These are phyloP conservation scores for Chaetomiaceae sp. DNA, from an alignment of 2,329 filamentous ascomycete species.

Conservation along the genomic window DNA sequence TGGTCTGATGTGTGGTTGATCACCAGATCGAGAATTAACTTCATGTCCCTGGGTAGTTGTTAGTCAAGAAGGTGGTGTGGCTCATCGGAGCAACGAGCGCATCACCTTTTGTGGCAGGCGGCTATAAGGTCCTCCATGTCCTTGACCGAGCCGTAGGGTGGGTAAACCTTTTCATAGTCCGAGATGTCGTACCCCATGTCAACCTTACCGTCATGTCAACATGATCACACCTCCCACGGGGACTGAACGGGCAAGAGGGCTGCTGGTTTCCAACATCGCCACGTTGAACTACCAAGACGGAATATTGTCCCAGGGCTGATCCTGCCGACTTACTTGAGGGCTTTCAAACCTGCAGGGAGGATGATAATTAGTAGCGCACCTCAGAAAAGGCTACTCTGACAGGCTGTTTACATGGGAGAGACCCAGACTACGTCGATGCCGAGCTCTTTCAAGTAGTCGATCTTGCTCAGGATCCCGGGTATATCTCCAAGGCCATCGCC, in stretches of 20 bases:
- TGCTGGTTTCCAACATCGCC: too few relatives aligned
- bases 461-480: slow-evolving; percentile 45
- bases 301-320: not conserved
- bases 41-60: slow-evolving; percentile 48
- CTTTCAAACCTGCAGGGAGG: slow-evolving; percentile 36
- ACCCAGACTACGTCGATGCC: slow-evolving; percentile 48
- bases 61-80: not conserved
- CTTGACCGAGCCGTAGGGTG: slow-evolving; percentile 54
- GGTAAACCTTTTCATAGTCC: slow-evolving; percentile 53
- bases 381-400: not conserved
- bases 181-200: slow-evolving; percentile 62
- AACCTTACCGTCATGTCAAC: slow-evolving; percentile 12
- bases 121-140: slow-evolving; percentile 59
- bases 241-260: too few relatives aligned
- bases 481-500: slow-evolving; percentile 49
- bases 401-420: slow-evolving; percentile 29
- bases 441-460: slow-evolving; percentile 45
- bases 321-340: slow-evolving; percentile 34
- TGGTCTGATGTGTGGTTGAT: slow-evolving; percentile 72
- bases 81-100: not conserved
- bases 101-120: slow-evolving; percentile 43
- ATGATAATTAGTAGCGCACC: slow-evolving; percentile 28
- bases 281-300: too few relatives aligned
- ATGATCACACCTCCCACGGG: too few relatives aligned
- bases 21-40: slow-evolving; percentile 67